phyloP scores from a whole-genome alignment of 2,329 filamentous ascomycete species.

The Scorias spongiosa region DNA sequence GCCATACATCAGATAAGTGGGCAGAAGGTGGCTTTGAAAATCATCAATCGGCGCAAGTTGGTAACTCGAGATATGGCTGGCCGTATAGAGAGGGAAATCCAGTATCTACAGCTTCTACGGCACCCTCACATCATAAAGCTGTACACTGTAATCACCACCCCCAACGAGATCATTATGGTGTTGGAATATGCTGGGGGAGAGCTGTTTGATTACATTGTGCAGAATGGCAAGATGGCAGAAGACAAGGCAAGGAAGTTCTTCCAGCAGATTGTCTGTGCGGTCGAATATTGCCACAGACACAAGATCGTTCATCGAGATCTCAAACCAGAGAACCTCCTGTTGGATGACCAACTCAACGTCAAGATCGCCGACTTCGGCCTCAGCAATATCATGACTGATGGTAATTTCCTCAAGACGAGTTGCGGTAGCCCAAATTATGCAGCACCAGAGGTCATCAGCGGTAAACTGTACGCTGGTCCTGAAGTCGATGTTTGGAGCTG shows the following conservation, averaged over 20 bases:
- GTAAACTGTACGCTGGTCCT: conserved; percentile 90
- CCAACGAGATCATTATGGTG: conserved; percentile 95
- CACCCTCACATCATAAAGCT: conserved; percentile 99
- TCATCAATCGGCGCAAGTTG: conserved; percentile 89
- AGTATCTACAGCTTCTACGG: conserved; percentile 86
- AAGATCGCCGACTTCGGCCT: conserved; percentile 98
- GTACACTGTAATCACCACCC: conserved; percentile 92
- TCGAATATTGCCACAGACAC: conserved; percentile 96
- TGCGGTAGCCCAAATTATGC: conserved; percentile 98
- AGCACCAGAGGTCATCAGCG: conserved; percentile 92
- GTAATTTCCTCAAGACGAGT: conserved; percentile 96
- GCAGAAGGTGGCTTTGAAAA: conserved; percentile 94
- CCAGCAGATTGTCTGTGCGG: conserved; percentile 96
- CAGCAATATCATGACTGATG: conserved; percentile 99
- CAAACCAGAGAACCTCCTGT: conserved; percentile 89
- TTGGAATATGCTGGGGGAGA: conserved; percentile 94
- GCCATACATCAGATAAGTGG: conserved; percentile 83
- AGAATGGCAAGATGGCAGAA: conserved; percentile 82
- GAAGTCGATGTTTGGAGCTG: conserved; percentile 98
- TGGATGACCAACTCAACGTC: conserved; percentile 91
- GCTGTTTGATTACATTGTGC: conserved; percentile 95
- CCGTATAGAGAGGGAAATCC: conserved; percentile 91
- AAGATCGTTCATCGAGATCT: conserved; percentile 97
- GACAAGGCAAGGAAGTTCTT: conserved; percentile 93
- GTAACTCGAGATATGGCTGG: conserved; percentile 97